Conservation (phyloP, 164 flowering plant species). For the Vitis cinerea region DNA sequence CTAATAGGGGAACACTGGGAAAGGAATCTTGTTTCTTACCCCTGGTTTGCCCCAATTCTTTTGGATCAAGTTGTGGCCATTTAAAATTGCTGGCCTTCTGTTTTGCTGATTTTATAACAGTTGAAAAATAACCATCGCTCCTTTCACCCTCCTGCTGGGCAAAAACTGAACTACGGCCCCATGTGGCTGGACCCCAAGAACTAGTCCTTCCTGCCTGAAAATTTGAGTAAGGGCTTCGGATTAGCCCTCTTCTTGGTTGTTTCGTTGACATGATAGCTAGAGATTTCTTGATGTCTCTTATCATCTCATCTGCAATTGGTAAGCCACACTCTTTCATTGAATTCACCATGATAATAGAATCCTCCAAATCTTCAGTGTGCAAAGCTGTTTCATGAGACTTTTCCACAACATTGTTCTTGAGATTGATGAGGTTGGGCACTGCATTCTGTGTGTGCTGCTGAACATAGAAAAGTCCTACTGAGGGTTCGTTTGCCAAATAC, state of each 20-base stretch:
- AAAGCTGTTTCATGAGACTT: conserved; percentile 57
- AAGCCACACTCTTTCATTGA: conserved; percentile 83
- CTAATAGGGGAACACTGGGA: conserved; percentile 17
- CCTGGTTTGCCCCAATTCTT: conserved; percentile 15
- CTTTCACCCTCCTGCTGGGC: conserved; percentile 28
- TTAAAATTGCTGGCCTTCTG: conserved; percentile 55
- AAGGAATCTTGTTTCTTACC: conserved; percentile 17
- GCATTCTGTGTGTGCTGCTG: conserved; percentile 85
- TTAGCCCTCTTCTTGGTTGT: conserved; percentile 58
- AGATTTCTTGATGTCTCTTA: conserved; percentile 63
- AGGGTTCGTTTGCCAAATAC: conserved; percentile 88
- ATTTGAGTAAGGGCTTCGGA: conserved; percentile 25
- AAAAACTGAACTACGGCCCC: conserved; percentile 31
- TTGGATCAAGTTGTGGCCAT: conserved; percentile 56
- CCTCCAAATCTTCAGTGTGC: conserved; percentile 78
- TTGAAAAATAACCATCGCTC: conserved; percentile 46
- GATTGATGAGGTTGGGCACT: conserved; percentile 58
- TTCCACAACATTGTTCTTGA: conserved; percentile 43
- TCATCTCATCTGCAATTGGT: conserved; percentile 69
- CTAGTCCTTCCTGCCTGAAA: conserved; percentile 38
- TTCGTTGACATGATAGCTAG: conserved; percentile 53
- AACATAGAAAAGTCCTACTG: conserved; percentile 84
- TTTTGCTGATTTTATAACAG: conserved; percentile 65
- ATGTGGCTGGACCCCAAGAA: conserved; percentile 50
- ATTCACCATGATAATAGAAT: conserved; percentile 60